Base-by-base conservation (phyloP, 164 flowering plant species). In the Cinnamomum chago region DNA sequence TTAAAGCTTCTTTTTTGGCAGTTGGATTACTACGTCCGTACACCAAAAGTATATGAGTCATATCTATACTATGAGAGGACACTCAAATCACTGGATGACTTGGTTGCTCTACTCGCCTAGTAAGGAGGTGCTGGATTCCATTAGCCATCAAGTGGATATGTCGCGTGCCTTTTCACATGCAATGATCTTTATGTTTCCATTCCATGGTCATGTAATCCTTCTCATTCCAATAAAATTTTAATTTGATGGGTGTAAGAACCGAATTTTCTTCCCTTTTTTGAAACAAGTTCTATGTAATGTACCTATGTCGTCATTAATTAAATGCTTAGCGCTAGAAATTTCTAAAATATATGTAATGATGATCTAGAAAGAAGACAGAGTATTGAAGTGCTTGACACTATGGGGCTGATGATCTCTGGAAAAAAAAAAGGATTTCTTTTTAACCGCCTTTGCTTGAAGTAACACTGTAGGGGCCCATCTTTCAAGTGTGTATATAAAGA, bases 51-150 rank as follows among this genome's bases (percentile, higher is more conserved):
- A 17, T 92, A 90, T 25, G 98, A 94, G 71, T 92, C 97, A 3
- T 90, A 90, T 69, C 4, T 94, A 1, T 92, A 81, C 84, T 94
- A 90, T 64, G 95, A 92, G 93, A 92, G 90, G 92, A 88, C 95
- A 9, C 77, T 94, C 79, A 88, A 90, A 80, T 89, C 92, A 22
- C 83, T 92, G 14, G 98, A 94, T 73, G 86, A 88, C 20, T 72
- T 92, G 4, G 94, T 94, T 70, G 90, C 86, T 27, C 64, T 92
- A 14, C 77, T 91, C 7, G 88, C 88, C 1, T 88, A 40, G 47
- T n/a, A 1, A 40, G 47, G 47, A 40, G 10, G 47, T 40, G 47
- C 47, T 40, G 47, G 47, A 33, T 60, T 23, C 24, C 64, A 60
- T 23, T 18, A 18, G 64, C 64, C 11, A n/a, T 23, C 64, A 7